These are phyloP conservation scores for Canavalia gladiata DNA, from an alignment of 306 rosid genomes.

Conservation along the genomic window DNA sequence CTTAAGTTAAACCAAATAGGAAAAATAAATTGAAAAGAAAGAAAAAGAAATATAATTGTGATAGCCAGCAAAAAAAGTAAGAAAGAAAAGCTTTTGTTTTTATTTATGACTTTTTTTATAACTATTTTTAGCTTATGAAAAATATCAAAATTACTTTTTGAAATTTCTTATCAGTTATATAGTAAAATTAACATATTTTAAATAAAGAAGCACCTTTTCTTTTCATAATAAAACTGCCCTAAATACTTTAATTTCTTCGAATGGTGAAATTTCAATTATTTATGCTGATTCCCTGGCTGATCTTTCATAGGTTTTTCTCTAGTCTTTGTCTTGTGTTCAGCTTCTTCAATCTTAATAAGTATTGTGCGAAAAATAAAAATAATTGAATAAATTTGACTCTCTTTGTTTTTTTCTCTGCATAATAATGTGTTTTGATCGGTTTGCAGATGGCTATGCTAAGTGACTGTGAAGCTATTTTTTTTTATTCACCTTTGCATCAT, in stretches of 20 bases:
- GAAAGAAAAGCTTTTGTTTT: background rate
- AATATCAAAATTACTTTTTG: too few relatives aligned
- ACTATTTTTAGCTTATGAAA: background rate
- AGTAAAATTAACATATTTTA: too few relatives aligned
- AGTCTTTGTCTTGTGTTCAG: background rate
- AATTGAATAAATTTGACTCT: slow-evolving; percentile 37
- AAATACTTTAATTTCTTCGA: too few relatives aligned
- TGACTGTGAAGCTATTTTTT: slow-evolving; percentile 13
- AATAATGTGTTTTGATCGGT: slow-evolving; percentile 23
- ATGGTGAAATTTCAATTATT: slow-evolving; percentile 31
- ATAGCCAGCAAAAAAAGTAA: background rate
- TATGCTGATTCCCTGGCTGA: slow-evolving; percentile 22
- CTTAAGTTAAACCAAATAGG: background rate
- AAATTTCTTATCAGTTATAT: too few relatives aligned
- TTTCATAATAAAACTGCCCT: background rate
- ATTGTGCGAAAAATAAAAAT: background rate
- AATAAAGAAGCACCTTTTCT: background rate
- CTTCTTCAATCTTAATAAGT: background rate
- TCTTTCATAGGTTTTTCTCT: slow-evolving; percentile 29
- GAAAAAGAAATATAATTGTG: background rate
- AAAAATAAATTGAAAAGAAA: background rate
- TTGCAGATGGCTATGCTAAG: background rate
- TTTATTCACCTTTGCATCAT: background rate
- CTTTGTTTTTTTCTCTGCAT: background rate
- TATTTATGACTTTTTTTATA: background rate